Percentiles rank a stretch among this genome's conserved stretches.
phyloP scores from a whole-genome alignment of 208 protist species.

The Wallacemonas sp. region DNA sequence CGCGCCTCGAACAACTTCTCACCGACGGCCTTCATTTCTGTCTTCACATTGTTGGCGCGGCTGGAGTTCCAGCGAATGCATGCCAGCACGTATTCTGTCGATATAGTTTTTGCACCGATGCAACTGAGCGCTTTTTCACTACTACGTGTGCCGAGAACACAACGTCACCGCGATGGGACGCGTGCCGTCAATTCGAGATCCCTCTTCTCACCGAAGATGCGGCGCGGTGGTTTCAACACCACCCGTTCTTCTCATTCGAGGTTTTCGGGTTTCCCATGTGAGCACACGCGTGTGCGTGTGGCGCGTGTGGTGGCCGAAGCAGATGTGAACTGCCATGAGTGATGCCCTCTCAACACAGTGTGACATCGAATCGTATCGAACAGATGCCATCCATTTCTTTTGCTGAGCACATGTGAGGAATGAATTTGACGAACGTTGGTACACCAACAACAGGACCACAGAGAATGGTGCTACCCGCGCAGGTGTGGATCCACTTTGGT shows the following conservation, averaged over 20 bases:
- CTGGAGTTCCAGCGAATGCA: conserved; percentile 45
- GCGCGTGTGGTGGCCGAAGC: too few species aligned
- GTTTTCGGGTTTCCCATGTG: conserved; percentile 62
- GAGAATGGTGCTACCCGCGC: too few species aligned
- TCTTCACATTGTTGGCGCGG: conserved; percentile 64
- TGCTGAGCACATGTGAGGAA: too few species aligned
- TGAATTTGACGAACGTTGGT: too few species aligned
- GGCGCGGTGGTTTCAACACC: conserved; percentile 42
- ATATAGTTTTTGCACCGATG: conserved; percentile 57
- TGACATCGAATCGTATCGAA: too few species aligned
- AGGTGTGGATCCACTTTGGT: too few species aligned
- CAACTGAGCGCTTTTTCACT: conserved; percentile 55
- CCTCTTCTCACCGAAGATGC: conserved; percentile 44
- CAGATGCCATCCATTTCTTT: too few species aligned
- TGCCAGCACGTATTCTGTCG: conserved; percentile 56
- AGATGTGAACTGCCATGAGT: too few species aligned
- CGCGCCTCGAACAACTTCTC: conserved; percentile 39
- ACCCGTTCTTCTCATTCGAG: conserved; percentile 71
- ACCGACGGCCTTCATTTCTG: conserved; percentile 54
- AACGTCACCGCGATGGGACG: conserved; percentile 43
- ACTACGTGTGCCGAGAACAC: conserved; percentile 52
- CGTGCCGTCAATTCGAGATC: conserved; percentile 73
- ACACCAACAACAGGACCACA: too few species aligned
- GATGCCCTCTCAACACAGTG: too few species aligned
- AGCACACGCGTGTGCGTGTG: too few species aligned